phyloP scores from a whole-genome alignment of 2,329 filamentous ascomycete species.

The Cladophialophora psammophila region DNA sequence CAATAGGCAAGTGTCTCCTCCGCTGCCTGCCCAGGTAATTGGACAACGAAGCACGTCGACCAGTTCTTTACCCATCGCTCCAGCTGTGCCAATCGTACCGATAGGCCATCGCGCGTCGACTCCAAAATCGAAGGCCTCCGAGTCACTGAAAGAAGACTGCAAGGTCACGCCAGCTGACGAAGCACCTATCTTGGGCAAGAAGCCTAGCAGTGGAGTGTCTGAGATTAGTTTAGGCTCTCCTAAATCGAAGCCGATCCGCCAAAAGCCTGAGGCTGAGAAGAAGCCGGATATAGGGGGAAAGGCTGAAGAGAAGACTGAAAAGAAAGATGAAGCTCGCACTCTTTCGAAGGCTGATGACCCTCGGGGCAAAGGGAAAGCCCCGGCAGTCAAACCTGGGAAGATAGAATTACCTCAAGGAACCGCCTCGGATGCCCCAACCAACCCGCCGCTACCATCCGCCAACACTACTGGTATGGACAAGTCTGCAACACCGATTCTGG shows the following conservation, averaged over 20 bases:
- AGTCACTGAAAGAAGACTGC: slow-evolving; percentile 20
- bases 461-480: slow-evolving; percentile 13
- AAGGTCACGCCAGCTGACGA: slow-evolving; percentile 13
- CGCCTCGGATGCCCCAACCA: slow-evolving; percentile 8
- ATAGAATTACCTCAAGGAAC: slow-evolving; percentile 22
- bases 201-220: slow-evolving; percentile 39
- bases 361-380: slow-evolving; percentile 41
- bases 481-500: slow-evolving; percentile 28
- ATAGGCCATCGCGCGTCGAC: slow-evolving; percentile 35
- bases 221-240: slow-evolving; percentile 54
- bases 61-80: slow-evolving; percentile 42
- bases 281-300: slow-evolving; percentile 1
- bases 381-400: slow-evolving; percentile 25
- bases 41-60: slow-evolving; percentile 50
- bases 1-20: slow-evolving; percentile 28
- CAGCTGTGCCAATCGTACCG: slow-evolving; percentile 46
- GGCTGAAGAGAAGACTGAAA: slow-evolving; percentile 11
- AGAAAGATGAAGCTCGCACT: slow-evolving; percentile 10
- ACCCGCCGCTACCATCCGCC: background rate
- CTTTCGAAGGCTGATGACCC: slow-evolving; percentile 32
- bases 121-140: slow-evolving; percentile 40
- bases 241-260: slow-evolving; percentile 39
- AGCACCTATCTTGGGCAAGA: background rate
- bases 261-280: slow-evolving; percentile 19
- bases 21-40: slow-evolving; percentile 53